A percentile compares a stretch with the other conserved stretches of the same genome.
phyloP scores from a whole-genome alignment of 2,329 filamentous ascomycete genomes.

The Malbranchea cinnamomea region DNA sequence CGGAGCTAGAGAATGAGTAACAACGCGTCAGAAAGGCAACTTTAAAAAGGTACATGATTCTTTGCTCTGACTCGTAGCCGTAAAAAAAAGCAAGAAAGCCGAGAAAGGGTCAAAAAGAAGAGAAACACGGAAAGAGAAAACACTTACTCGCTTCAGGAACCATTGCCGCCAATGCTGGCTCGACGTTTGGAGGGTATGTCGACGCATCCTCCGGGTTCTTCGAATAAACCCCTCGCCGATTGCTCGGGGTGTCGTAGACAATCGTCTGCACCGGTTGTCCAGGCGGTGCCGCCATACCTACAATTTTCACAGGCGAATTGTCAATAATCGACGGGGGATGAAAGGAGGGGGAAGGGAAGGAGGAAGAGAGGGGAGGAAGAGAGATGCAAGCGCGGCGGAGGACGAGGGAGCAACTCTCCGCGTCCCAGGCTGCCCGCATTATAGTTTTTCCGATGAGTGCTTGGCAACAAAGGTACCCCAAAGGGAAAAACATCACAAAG shows the following conservation, averaged over 20 bases:
- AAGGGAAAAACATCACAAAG: too few relatives aligned
- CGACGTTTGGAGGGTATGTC: conserved; percentile 1
- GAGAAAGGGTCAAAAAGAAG: conserved; percentile 1
- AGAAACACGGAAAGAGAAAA: not conserved
- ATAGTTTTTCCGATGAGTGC: too few relatives aligned
- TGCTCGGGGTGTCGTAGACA: conserved; percentile 27
- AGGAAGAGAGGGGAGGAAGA: not conserved
- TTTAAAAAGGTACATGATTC: not conserved
- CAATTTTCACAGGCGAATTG: conserved; percentile 9
- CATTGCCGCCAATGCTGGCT: conserved; percentile 3
- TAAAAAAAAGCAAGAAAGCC: too few relatives aligned
- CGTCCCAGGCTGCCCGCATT: too few relatives aligned
- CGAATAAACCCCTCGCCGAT: conserved; percentile 24
- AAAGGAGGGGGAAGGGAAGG: conserved; percentile 1
- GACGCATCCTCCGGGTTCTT: too few relatives aligned
- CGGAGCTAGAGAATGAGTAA: conserved; percentile 17
- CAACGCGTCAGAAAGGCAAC: conserved; percentile 3
- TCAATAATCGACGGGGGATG: not conserved
- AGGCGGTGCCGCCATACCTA: not conserved
- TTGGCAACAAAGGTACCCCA: not conserved
- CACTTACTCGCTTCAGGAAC: conserved; percentile 4
- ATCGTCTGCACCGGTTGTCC: conserved; percentile 6
- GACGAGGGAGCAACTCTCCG: not conserved
- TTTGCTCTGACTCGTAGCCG: too few relatives aligned
- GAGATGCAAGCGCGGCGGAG: not conserved